Evolutionary conservation across 2,329 filamentous ascomycete species (phyloP).

Genomic region (Alternaria rosae): DNA sequence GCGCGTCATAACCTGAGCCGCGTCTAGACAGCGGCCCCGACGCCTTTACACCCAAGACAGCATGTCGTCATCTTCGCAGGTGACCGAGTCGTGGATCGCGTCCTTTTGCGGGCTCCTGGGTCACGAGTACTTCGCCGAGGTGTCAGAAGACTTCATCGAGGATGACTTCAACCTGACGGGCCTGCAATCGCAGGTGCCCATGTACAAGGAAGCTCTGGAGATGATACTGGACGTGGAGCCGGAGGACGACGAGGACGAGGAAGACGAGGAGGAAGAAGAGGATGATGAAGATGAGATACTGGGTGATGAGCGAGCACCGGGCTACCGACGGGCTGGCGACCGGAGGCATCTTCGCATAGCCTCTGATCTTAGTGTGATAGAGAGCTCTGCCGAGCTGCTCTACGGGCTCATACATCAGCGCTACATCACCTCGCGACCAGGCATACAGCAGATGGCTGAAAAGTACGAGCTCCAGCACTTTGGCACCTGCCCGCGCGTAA

Average conservation of each 20-base stretch:
- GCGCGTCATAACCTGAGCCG: conserved; percentile 28
- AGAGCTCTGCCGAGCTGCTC: conserved; percentile 96
- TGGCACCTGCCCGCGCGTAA: conserved; percentile 90
- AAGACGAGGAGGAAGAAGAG: conserved; percentile 72
- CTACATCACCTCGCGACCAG: conserved; percentile 94
- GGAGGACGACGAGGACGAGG: conserved; percentile 87
- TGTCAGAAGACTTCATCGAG: conserved; percentile 98
- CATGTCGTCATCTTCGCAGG: conserved; percentile 66
- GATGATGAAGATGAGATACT: conserved; percentile 58
- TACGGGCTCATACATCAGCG: conserved; percentile 98
- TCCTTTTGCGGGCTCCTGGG: conserved; percentile 95
- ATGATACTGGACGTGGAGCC: conserved; percentile 99
- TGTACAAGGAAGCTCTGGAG: conserved; percentile 99
- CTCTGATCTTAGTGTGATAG: conserved; percentile 92
- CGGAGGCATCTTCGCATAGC: conserved; percentile 85
- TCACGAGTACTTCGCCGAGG: conserved; percentile 98
- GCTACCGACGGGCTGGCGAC: conserved; percentile 53
- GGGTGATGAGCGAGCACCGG: conserved; percentile 65
- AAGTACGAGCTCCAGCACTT: conserved; percentile 99
- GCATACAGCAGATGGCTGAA: conserved; percentile 99
- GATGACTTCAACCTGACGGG: conserved; percentile 99
- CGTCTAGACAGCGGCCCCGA: conserved; percentile 24
- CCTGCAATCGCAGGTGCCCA: conserved; percentile 90
- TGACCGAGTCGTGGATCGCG: conserved; percentile 92
- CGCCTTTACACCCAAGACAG: conserved; percentile 8